Evolutionary conservation across 805 yeast species (phyloP).

Genomic region (Yarrowia phangngaensis): DNA sequence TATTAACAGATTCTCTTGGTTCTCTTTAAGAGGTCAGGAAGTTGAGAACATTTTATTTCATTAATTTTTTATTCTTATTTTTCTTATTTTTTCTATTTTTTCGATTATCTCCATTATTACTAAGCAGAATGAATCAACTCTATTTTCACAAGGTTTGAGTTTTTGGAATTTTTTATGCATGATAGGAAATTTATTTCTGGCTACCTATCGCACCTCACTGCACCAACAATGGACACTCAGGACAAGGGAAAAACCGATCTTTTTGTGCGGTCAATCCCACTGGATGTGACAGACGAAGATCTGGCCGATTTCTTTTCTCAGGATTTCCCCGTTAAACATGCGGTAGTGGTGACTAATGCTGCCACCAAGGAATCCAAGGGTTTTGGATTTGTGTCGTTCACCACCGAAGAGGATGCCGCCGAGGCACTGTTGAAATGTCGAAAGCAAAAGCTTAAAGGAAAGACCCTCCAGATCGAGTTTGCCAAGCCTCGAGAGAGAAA

Average conservation of each 20-base stretch:
- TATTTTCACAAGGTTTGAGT: slow-evolving; percentile 5
- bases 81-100: too few species aligned
- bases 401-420: slow-evolving; percentile 75
- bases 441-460: slow-evolving; percentile 60
- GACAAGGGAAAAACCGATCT: slow-evolving; percentile 40
- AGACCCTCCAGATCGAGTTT: slow-evolving; percentile 69
- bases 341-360: slow-evolving; percentile 78
- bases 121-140: too few species aligned
- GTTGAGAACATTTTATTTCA: too few species aligned
- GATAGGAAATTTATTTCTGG: slow-evolving; percentile 18
- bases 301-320: slow-evolving; percentile 82
- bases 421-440: slow-evolving; percentile 67
- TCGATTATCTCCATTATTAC: too few species aligned
- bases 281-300: slow-evolving; percentile 73
- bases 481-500: slow-evolving; percentile 84
- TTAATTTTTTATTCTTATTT: too few species aligned
- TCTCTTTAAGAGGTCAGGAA: too few species aligned
- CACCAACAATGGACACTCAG: neutral
- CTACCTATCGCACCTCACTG: too few species aligned
- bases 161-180: slow-evolving; percentile 8
- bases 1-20: too few species aligned
- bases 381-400: slow-evolving; percentile 92
- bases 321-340: slow-evolving; percentile 92
- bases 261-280: slow-evolving; percentile 83
- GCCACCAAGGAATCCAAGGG: slow-evolving; percentile 75